Evolutionary conservation across 2,329 filamentous ascomycete genomes (phyloP), one percentile per base, ranked within the genome.

Genomic region (Piedraia hortae): DNA sequence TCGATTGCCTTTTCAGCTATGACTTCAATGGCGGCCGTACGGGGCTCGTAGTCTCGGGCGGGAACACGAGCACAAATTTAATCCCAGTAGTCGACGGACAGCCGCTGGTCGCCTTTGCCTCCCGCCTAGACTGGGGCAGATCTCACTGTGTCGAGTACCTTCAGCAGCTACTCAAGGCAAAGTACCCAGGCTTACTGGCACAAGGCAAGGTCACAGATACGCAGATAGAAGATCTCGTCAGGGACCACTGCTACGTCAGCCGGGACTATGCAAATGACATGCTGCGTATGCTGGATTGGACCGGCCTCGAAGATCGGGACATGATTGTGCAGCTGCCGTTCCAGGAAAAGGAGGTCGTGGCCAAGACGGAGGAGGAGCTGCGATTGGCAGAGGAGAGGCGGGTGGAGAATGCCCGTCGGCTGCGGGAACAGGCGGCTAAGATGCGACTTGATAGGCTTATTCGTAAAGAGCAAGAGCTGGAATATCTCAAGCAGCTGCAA

Each of bases 1-100:
- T 97, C 48, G 85, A 97, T 45, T 88, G 80, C 6, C 61, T 97
- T 14, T 97, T 97, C 50, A 88, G 82, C 10, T 97, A 90, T 51
- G 59, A 69, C 29, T 73, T 90, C 50, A 97, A 97, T 43, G 64
- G 72, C 28, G 85, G 85, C 30, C 65, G 57, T 22, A 82, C 74
- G 12, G 85, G 85, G 4, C 54, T 97, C 11, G 72, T 97, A 16
- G 62, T 93, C 14, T 88, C 77, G 2, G 89, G 80, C 1, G 89
- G 78, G 3, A 72, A 91, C 41, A 89, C 77, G 20, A 74, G 85
- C 3, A 97, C 85, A 4, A 82, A 97, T 45, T 55, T 97, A 10
- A 90, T 97, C 33, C 85, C 85, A 2, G 78, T 97, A 4, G 61
- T 89, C 38, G 67, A 91, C 37, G 66, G 63, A 12, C 89, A 82